Percentiles rank a stretch among this genome's conserved stretches.
Evolutionary conservation across 139 green algal genomes (phyloP).

Genomic region (Coelastrella sp.): DNA sequence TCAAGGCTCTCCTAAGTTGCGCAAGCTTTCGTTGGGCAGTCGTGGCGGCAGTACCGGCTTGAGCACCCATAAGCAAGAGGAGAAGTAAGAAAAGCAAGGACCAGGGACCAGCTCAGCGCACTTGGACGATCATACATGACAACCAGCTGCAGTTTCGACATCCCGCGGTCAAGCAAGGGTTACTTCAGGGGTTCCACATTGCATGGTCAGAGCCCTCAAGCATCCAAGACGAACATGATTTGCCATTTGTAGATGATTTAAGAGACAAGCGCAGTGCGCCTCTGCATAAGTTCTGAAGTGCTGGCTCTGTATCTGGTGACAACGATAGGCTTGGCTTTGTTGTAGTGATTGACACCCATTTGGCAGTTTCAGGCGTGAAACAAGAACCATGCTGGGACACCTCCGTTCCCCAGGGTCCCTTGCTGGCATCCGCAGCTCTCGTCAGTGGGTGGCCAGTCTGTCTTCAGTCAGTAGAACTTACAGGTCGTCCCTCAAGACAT

Average conservation of each 20-base stretch:
- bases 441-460: conserved; percentile 1
- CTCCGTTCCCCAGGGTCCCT: conserved; percentile 9
- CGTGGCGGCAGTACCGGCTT: background rate
- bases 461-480: background rate
- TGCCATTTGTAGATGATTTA: too few species aligned
- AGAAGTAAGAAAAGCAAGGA: background rate
- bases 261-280: too few species aligned
- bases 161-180: too few species aligned
- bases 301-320: background rate
- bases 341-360: background rate
- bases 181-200: too few species aligned
- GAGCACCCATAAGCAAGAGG: background rate
- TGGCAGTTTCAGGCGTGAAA: background rate
- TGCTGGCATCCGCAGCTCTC: background rate
- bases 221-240: too few species aligned
- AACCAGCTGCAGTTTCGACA: background rate
- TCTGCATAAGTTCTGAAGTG: too few species aligned
- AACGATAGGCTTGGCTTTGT: too few species aligned
- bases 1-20: too few species aligned
- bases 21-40: too few species aligned
- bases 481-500: background rate
- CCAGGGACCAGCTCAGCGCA: too few species aligned
- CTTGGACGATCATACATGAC: too few species aligned
- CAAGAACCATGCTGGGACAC: conserved; percentile 4
- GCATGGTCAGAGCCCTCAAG: too few species aligned